A percentile compares a stretch with the other conserved stretches of the same genome.
Evolutionary conservation across 192 early-diverging fungal species (phyloP).

Genomic region (Umbelopsis vinacea): DNA sequence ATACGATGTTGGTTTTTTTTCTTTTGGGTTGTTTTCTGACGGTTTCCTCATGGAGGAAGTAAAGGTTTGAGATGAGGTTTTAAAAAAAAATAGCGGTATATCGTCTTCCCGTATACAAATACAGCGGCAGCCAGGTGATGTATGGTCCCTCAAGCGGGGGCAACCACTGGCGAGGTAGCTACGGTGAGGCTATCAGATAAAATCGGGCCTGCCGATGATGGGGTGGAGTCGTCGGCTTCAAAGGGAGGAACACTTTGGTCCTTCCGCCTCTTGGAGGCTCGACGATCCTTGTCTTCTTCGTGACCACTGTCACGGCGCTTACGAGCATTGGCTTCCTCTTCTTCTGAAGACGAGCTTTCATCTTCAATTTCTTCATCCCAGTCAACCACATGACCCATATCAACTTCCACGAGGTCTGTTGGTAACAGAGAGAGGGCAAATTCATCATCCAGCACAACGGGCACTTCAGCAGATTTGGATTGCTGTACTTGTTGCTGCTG

Average conservation of each 20-base stretch:
- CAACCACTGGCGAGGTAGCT: conserved; percentile 10
- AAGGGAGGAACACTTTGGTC: conserved; percentile 15
- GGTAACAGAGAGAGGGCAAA: conserved; percentile 18
- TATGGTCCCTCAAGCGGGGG: neutral
- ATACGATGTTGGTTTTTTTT: too few species aligned
- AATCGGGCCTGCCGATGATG: conserved; percentile 11
- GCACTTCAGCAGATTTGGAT: conserved; percentile 19
- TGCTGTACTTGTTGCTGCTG: neutral
- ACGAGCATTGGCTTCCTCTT: conserved; percentile 19
- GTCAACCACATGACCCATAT: conserved; percentile 21
- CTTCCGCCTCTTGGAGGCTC: conserved; percentile 11
- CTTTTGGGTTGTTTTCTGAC: too few species aligned
- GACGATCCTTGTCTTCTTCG: conserved; percentile 14
- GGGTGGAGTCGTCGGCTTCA: conserved; percentile 3
- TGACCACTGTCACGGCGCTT: conserved; percentile 8
- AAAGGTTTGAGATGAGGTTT: too few species aligned
- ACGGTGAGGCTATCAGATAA: neutral
- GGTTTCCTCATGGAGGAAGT: too few species aligned
- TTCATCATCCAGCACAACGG: conserved; percentile 19
- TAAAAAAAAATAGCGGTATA: too few species aligned
- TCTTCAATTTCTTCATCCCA: conserved; percentile 24
- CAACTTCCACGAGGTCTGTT: conserved; percentile 16
- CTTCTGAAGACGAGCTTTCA: conserved; percentile 16
- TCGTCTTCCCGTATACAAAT: too few species aligned
- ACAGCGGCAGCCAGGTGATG: neutral